Conservation (phyloP, 306 rosid genomes). For the Potentilla sterilis region DNA sequence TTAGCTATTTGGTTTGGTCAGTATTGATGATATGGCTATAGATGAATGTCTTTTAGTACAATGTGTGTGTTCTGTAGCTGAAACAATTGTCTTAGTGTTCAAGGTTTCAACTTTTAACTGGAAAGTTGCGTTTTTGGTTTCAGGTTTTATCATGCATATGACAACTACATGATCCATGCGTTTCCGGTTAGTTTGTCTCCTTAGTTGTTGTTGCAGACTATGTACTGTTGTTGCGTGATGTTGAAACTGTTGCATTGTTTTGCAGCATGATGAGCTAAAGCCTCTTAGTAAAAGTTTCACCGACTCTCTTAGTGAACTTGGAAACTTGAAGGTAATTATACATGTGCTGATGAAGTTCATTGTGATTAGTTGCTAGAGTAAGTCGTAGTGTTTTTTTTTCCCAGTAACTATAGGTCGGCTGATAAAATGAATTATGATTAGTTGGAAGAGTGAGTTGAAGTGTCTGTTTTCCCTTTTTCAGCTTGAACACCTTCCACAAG, state of each 20-base stretch:
- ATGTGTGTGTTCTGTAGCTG: background rate
- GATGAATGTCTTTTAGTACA: background rate
- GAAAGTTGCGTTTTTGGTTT: background rate
- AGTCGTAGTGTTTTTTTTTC: slow-evolving; percentile 29
- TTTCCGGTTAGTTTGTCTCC: slow-evolving; percentile 71
- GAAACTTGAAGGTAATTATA: slow-evolving; percentile 74
- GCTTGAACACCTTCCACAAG: slow-evolving; percentile 84
- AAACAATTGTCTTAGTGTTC: background rate
- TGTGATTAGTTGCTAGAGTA: slow-evolving; percentile 17
- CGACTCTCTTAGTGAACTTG: slow-evolving; percentile 85
- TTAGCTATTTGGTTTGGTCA: background rate
- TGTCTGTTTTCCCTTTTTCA: slow-evolving; percentile 38
- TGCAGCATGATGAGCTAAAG: slow-evolving; percentile 95
- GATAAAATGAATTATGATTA: slow-evolving; percentile 9
- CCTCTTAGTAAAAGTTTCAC: slow-evolving; percentile 85
- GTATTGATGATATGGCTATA: background rate
- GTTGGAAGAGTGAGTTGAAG: slow-evolving; percentile 27
- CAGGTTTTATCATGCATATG: slow-evolving; percentile 96
- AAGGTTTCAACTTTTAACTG: background rate
- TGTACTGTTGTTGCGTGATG: slow-evolving; percentile 5
- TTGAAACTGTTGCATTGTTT: slow-evolving; percentile 21
- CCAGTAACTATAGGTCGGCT: background rate
- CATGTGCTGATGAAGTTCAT: background rate
- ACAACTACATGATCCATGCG: slow-evolving; percentile 84
- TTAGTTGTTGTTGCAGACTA: slow-evolving; percentile 19